Base-by-base conservation (phyloP, 805 yeast genomes). In the Metschnikowia shivogae region DNA sequence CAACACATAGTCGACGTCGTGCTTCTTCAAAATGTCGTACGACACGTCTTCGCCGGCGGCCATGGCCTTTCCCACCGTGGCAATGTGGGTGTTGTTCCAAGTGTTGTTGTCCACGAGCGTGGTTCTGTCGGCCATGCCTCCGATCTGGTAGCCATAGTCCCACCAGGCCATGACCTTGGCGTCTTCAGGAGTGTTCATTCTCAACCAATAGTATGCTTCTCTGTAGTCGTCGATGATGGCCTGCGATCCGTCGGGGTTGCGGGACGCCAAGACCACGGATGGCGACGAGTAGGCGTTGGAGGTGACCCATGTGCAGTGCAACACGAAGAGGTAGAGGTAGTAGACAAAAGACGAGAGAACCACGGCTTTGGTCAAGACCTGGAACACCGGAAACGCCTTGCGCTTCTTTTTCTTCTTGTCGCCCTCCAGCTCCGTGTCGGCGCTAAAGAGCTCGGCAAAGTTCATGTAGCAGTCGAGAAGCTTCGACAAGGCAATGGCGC, bases 111-210 rank as follows among this genome's bases (percentile, higher is more conserved):
- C 99, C 33, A 95, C 99, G 56, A 93, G 76, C 5, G 99, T 93
- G 53, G 98, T 92, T 62, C 99, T 81, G 69, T 93, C 99, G 37
- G 99, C 99, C 98, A 93, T 93, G 52, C 99, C 99, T 58, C 99
- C 99, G 60, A 93, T 93, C 73, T 93, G 99, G 68, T 93, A 93
- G 44, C 99, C 99, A 62, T 95, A 95, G 73, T 95, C 99, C 99
- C 99, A 93, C 99, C 99, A 93, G 9, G 97, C 84, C 85, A 95
- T 89, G 49, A 93, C 86, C 66, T 87, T 90, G 30, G 97, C 86
- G 63, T 93, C 98, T 64, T 93, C 97, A 3, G 86, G 82, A 0
- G 99, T 93, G 71, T 93, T 93, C 96, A 92, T 90, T 61, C 99
- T 82, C 58, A 93, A 74, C 99, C 99, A 93, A 66, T 92, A 93